A percentile compares a stretch with the other conserved stretches of the same genome.
Evolutionary conservation across 2,329 filamentous ascomycete species (phyloP).

Genomic region (Talaromyces sp.): DNA sequence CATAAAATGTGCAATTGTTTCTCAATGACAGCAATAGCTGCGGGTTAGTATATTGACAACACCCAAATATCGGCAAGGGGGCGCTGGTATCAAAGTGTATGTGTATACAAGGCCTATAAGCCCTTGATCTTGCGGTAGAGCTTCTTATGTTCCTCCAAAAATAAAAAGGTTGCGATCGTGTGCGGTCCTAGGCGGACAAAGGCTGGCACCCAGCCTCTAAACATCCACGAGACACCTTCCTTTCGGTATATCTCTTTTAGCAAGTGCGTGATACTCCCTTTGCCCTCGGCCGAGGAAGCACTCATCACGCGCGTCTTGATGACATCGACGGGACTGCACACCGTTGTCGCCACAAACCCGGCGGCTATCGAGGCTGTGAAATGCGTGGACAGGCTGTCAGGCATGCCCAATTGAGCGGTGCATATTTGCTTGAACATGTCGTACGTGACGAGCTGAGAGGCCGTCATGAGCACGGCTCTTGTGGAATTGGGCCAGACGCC

Average conservation of each 20-base stretch:
- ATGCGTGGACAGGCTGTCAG: slow-evolving; percentile 55
- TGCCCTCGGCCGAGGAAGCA: slow-evolving; percentile 38
- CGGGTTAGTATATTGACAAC: background rate
- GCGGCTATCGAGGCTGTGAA: slow-evolving; percentile 57
- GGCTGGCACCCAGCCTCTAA: slow-evolving; percentile 62
- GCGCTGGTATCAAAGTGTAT: background rate
- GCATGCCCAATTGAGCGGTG: slow-evolving; percentile 46
- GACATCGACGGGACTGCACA: slow-evolving; percentile 62
- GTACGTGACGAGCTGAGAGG: slow-evolving; percentile 58
- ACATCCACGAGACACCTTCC: slow-evolving; percentile 59
- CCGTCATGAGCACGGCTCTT: slow-evolving; percentile 60
- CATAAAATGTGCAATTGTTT: background rate
- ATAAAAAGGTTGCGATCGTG: slow-evolving; percentile 61
- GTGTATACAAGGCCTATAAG: background rate
- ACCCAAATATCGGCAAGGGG: background rate
- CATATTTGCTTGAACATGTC: slow-evolving; percentile 57
- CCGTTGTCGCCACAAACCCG: slow-evolving; percentile 60
- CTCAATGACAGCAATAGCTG: background rate
- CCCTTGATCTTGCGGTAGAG: slow-evolving; percentile 44
- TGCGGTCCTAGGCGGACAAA: slow-evolving; percentile 61
- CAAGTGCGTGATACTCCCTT: slow-evolving; percentile 41
- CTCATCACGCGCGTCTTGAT: slow-evolving; percentile 63
- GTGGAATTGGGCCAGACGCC: slow-evolving; percentile 62
- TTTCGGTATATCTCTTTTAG: slow-evolving; percentile 49
- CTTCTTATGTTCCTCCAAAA: slow-evolving; percentile 64